Evolutionary conservation across 129 eudicot species (phyloP).

Genomic region (Flaveria robusta): DNA sequence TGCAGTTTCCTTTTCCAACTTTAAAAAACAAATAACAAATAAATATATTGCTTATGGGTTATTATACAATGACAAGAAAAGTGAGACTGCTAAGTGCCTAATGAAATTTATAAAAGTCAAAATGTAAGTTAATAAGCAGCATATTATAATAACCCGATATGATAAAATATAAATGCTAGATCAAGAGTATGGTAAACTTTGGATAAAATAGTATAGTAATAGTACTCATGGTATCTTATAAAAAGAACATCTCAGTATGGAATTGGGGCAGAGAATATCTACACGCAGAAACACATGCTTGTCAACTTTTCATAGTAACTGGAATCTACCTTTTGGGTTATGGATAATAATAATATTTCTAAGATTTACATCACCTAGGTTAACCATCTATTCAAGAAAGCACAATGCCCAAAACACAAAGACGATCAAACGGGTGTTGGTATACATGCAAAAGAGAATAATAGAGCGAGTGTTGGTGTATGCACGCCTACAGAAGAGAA

Average conservation of each 20-base stretch:
- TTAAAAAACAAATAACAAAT: too few relatives aligned
- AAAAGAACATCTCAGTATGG: background rate
- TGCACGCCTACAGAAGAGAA: background rate
- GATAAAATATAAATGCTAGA: background rate
- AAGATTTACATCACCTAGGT: background rate
- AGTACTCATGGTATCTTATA: constrained; percentile 28
- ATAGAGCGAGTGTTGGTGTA: background rate
- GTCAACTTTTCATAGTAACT: background rate
- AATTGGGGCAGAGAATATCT: constrained; percentile 10
- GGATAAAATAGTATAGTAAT: background rate
- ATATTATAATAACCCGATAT: background rate
- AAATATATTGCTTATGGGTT: too few relatives aligned
- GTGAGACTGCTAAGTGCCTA: background rate
- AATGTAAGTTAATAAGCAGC: background rate
- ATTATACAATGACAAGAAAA: too few relatives aligned
- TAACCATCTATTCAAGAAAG: constrained; percentile 13
- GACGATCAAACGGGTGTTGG: background rate
- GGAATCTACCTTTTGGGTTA: background rate
- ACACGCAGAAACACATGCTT: constrained; percentile 10
- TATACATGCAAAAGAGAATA: too few relatives aligned
- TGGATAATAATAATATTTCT: background rate
- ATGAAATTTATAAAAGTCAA: background rate
- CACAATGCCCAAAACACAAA: constrained; percentile 15
- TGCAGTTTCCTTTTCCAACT: too few relatives aligned
- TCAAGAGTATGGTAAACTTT: background rate